Conservation (phyloP, 805 yeast genomes). For the Lachancea meyersii region DNA sequence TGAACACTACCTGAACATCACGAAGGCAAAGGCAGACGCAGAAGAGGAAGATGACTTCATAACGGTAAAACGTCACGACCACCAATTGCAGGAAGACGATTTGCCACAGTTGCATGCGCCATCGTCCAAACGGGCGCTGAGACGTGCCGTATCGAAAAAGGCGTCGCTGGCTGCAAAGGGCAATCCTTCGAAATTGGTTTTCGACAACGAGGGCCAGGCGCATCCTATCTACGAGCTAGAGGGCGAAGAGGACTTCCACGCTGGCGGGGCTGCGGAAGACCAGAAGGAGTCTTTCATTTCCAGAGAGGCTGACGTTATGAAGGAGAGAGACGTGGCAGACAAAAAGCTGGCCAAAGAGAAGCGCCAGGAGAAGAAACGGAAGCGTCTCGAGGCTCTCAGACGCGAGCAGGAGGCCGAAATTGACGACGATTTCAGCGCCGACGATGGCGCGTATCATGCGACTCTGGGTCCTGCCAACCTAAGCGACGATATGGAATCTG, state of each 20-base stretch:
- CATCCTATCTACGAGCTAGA: conserved; percentile 89
- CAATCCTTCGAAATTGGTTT: conserved; percentile 68
- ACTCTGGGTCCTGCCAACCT: conserved; percentile 32
- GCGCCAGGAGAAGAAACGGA: conserved; percentile 80
- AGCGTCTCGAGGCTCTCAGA: conserved; percentile 74
- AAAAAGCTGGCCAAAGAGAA: conserved; percentile 71
- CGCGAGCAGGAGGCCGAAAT: conserved; percentile 37
- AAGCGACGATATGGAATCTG: conserved; percentile 38
- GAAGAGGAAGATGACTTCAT: conserved; percentile 64
- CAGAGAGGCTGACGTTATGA: conserved; percentile 66
- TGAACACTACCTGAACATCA: conserved; percentile 77
- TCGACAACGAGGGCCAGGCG: conserved; percentile 92
- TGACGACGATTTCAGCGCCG: conserved; percentile 22
- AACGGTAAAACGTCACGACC: conserved; percentile 72
- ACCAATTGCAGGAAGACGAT: conserved; percentile 57
- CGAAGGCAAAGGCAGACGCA: conserved; percentile 39
- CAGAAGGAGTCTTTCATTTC: conserved; percentile 64
- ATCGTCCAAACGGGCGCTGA: conserved; percentile 76
- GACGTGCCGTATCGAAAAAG: conserved; percentile 84
- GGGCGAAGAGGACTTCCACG: conserved; percentile 79
- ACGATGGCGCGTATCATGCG: conserved; percentile 24
- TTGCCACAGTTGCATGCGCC: conserved; percentile 56
- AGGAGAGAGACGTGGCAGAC: conserved; percentile 66
- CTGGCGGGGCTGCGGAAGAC: conserved; percentile 56
- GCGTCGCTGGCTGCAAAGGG: conserved; percentile 55